Evolutionary conservation across 169 alveolate species (phyloP).

Genomic region (Perkinsus marinus): DNA sequence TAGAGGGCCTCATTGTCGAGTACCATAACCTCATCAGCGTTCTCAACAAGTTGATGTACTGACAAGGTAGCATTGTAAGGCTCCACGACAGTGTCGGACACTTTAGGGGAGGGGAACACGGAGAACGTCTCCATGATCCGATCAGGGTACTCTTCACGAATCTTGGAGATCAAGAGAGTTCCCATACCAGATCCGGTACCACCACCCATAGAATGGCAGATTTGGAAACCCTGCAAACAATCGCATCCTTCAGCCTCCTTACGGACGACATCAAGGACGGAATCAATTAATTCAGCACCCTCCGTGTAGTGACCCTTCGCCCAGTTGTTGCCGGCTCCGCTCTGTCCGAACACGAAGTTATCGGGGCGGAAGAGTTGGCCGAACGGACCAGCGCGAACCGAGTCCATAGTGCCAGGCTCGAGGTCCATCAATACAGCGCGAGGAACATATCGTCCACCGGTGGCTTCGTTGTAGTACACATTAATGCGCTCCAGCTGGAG

Average conservation of each 20-base stretch:
- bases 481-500: constrained; percentile 40
- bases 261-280: constrained; percentile 94
- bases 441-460: constrained; percentile 96
- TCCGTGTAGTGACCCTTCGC: constrained; percentile 98
- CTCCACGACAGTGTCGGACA: constrained; percentile 96
- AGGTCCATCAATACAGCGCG: constrained; percentile 94
- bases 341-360: constrained; percentile 95
- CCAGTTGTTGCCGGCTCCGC: constrained; percentile 99
- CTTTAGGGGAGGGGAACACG: constrained; percentile 96
- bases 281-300: constrained; percentile 96
- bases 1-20: constrained; percentile 95
- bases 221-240: constrained; percentile 94
- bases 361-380: constrained; percentile 95
- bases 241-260: constrained; percentile 97
- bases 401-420: constrained; percentile 97
- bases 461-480: constrained; percentile 91
- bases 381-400: constrained; percentile 87
- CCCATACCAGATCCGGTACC: constrained; percentile 99
- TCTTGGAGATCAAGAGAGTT: constrained; percentile 84
- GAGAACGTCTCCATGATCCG: constrained; percentile 95
- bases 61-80: constrained; percentile 95
- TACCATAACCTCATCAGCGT: constrained; percentile 92
- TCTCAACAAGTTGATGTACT: constrained; percentile 92
- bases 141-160: constrained; percentile 96
- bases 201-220: constrained; percentile 95